Evolutionary conservation across 805 yeast species (phyloP).

Genomic region (Kuraishia piskuri): DNA sequence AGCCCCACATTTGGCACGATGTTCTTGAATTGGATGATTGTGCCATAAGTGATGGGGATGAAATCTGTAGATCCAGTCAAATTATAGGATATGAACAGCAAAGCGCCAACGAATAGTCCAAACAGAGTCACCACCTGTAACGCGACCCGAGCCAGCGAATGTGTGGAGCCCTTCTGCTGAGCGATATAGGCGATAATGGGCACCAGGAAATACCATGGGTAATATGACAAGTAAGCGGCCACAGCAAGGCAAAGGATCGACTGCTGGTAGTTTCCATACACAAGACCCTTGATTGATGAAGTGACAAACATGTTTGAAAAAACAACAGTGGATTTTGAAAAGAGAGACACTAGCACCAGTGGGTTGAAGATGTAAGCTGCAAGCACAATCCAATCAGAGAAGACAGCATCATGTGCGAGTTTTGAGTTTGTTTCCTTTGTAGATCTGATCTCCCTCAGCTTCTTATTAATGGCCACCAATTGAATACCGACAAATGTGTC

Average conservation of each 20-base stretch:
- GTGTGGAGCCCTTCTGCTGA: neutral
- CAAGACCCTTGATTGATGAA: conserved; percentile 35
- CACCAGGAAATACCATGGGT: conserved; percentile 50
- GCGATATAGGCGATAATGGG: conserved; percentile 37
- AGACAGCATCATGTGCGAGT: conserved; percentile 42
- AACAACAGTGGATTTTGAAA: conserved; percentile 58
- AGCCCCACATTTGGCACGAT: conserved; percentile 86
- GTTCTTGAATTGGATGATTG: conserved; percentile 51
- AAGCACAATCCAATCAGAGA: conserved; percentile 22
- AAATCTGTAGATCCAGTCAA: conserved; percentile 35
- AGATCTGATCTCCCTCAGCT: conserved; percentile 20
- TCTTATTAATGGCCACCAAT: conserved; percentile 39
- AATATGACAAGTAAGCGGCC: conserved; percentile 55
- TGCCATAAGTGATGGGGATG: conserved; percentile 47
- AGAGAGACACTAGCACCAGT: conserved; percentile 54
- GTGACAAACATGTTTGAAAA: conserved; percentile 54
- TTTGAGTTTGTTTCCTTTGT: conserved; percentile 51
- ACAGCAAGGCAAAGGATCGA: conserved; percentile 48
- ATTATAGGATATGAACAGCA: conserved; percentile 30
- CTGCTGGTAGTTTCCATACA: conserved; percentile 27
- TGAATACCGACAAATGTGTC: conserved; percentile 54
- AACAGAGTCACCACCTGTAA: conserved; percentile 22
- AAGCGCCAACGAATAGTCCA: conserved; percentile 13
- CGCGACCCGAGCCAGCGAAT: conserved; percentile 1
- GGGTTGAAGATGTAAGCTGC: conserved; percentile 77